phyloP scores from a whole-genome alignment of 1,139 yeast genomes.

The Magnusiomyces tetraspermus region DNA sequence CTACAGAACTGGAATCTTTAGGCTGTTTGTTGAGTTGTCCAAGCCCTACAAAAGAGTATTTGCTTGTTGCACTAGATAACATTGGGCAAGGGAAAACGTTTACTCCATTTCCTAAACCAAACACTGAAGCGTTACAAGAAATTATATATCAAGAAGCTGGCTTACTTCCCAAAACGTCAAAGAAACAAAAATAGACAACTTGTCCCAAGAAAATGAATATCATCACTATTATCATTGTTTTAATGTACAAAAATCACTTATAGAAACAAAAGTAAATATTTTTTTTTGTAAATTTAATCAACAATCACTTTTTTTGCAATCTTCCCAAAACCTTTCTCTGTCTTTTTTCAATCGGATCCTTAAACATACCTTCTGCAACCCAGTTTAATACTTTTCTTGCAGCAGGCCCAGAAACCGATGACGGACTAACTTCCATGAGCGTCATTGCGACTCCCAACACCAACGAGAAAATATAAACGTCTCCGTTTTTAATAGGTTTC shows the following conservation, averaged over 20 bases:
- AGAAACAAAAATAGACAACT: not conserved
- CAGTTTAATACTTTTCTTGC: conserved; percentile 29
- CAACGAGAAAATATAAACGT: conserved; percentile 28
- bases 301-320: not conserved
- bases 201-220: not conserved
- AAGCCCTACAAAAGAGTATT: not conserved
- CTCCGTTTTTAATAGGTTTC: conserved; percentile 27
- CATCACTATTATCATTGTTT: too few species aligned
- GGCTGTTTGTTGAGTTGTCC: conserved; percentile 1
- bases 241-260: not conserved
- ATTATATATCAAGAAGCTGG: not conserved
- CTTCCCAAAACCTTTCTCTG: not conserved
- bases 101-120: not conserved
- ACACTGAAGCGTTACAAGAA: not conserved
- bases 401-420: conserved; percentile 28
- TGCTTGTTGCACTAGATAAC: not conserved
- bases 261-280: not conserved
- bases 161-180: not conserved
- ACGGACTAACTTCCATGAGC: conserved; percentile 30
- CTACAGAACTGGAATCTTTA: conserved; percentile 28
- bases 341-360: conserved; percentile 20
- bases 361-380: conserved; percentile 27
- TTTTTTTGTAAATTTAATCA: not conserved
- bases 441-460: conserved; percentile 31
- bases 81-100: not conserved